Conservation (phyloP, 2,329 filamentous ascomycete species). For the Fusarium verrucosum region DNA sequence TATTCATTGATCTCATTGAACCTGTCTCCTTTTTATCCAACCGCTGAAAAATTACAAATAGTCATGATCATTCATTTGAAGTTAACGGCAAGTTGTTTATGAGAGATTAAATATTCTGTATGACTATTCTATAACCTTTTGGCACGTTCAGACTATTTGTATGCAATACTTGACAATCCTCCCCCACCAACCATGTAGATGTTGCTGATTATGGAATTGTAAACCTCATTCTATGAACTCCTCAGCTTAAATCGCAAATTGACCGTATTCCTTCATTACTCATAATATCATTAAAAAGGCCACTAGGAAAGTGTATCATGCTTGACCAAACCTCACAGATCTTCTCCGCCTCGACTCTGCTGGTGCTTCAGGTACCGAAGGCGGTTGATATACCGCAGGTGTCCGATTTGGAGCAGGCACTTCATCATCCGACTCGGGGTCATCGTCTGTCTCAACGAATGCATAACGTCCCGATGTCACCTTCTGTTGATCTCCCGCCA, state of each 20-base stretch:
- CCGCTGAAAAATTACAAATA: too few species aligned
- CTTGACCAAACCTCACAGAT: background rate
- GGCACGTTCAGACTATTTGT: too few species aligned
- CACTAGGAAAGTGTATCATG: background rate
- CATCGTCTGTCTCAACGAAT: slow-evolving; percentile 1
- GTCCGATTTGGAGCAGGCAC: background rate
- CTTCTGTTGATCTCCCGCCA: background rate
- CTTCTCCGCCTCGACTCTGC: background rate
- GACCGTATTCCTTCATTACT: background rate
- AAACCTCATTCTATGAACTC: background rate
- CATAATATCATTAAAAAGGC: background rate
- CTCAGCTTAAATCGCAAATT: too few species aligned
- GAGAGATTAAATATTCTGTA: too few species aligned
- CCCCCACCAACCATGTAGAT: too few species aligned
- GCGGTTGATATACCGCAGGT: background rate
- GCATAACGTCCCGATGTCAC: background rate
- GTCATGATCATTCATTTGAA: too few species aligned
- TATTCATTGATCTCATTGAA: too few species aligned
- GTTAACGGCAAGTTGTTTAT: too few species aligned
- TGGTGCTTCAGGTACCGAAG: background rate
- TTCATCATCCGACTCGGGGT: background rate
- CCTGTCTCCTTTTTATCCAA: too few species aligned
- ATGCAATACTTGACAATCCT: too few species aligned
- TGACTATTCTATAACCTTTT: too few species aligned
- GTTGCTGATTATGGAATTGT: background rate